Evolutionary conservation across 805 yeast species (phyloP).

Genomic region (Blastobotrys americana): DNA sequence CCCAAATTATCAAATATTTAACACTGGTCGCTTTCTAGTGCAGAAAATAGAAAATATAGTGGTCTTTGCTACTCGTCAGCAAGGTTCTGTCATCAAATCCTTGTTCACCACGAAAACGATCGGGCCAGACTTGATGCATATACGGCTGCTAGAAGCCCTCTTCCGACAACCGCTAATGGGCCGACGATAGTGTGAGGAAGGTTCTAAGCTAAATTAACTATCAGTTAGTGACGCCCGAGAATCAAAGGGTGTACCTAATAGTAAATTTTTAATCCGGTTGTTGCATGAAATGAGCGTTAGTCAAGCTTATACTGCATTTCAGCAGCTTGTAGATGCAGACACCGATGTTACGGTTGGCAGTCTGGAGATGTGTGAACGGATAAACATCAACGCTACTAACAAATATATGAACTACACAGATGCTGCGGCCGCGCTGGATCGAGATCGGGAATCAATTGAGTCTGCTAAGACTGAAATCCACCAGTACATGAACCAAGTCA

Average conservation of each 20-base stretch:
- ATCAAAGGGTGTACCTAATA: not conserved
- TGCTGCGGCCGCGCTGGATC: constrained; percentile 15
- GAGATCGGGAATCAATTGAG: constrained; percentile 11
- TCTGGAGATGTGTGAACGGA: constrained; percentile 21
- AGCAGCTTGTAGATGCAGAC: constrained; percentile 20
- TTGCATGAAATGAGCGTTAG: not conserved
- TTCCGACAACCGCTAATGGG: no score
- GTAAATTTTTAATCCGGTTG: no score
- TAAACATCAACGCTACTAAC: constrained; percentile 20
- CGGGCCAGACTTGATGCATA: no score
- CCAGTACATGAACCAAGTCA: constrained; percentile 16
- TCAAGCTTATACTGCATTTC: constrained; percentile 15
- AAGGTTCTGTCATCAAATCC: no score
- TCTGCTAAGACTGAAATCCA: constrained; percentile 13
- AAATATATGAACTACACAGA: constrained; percentile 21
- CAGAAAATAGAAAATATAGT: no score
- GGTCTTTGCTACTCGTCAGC: no score
- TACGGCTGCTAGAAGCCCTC: no score
- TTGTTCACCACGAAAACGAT: no score
- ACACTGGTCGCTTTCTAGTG: no score
- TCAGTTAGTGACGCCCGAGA: not conserved
- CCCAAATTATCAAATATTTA: no score
- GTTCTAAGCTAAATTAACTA: not conserved
- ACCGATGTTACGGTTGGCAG: constrained; percentile 17
- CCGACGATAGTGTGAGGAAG: not conserved